phyloP scores from a whole-genome alignment of 1,139 yeast genomes.

The Zygoascus meyerae region DNA sequence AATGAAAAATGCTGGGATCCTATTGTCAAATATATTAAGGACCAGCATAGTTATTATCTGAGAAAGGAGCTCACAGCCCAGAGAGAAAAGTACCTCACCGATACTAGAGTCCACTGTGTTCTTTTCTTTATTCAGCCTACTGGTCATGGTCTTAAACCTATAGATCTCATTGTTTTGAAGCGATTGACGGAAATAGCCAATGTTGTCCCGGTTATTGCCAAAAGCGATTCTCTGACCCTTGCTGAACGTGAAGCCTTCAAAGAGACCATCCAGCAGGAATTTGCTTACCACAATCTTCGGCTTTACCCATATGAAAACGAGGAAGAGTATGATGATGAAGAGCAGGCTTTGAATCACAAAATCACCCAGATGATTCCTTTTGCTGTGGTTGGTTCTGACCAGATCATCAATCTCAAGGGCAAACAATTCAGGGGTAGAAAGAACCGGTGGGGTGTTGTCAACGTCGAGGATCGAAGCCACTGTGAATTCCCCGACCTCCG shows the following conservation, averaged over 20 bases:
- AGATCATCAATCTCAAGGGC: slow-evolving; percentile 49
- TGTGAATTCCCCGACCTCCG: slow-evolving; percentile 93
- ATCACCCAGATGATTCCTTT: slow-evolving; percentile 70
- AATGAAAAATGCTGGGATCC: slow-evolving; percentile 97
- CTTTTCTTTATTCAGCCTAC: slow-evolving; percentile 89
- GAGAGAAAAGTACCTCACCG: slow-evolving; percentile 76
- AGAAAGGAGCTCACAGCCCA: slow-evolving; percentile 96
- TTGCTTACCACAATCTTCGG: slow-evolving; percentile 64
- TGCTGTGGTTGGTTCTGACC: slow-evolving; percentile 93
- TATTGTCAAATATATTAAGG: slow-evolving; percentile 88
- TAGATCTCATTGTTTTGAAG: slow-evolving; percentile 78
- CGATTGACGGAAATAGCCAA: slow-evolving; percentile 86
- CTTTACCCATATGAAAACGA: slow-evolving; percentile 87
- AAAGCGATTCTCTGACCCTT: slow-evolving; percentile 81
- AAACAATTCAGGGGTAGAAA: slow-evolving; percentile 82
- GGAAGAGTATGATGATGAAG: slow-evolving; percentile 63
- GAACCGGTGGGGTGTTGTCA: slow-evolving; percentile 89
- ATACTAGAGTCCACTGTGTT: slow-evolving; percentile 93
- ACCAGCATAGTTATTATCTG: slow-evolving; percentile 88
- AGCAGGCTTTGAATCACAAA: slow-evolving; percentile 34
- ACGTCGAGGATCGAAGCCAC: slow-evolving; percentile 82
- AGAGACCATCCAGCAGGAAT: slow-evolving; percentile 65
- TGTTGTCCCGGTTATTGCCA: slow-evolving; percentile 93
- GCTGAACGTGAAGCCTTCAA: slow-evolving; percentile 79
- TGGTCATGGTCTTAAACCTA: slow-evolving; percentile 68